Conservation (phyloP, 2,329 filamentous ascomycete genomes). For the Colletotrichum eleusines region DNA sequence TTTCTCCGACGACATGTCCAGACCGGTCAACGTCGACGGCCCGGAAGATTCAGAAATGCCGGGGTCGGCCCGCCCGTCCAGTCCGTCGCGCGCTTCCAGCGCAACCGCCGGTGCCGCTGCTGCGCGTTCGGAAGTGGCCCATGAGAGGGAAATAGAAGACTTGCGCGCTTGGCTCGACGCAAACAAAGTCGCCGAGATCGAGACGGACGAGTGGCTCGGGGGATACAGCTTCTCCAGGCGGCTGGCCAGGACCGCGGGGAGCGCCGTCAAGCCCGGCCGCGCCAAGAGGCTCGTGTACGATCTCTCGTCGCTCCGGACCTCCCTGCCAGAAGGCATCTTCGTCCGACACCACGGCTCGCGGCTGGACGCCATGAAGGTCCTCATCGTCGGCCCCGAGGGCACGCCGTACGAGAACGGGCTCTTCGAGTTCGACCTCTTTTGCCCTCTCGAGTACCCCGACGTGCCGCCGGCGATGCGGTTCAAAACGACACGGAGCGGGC, state of each 20-base stretch:
- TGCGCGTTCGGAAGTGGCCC: not conserved
- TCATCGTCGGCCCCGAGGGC: slow-evolving; percentile 62
- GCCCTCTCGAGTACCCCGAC: slow-evolving; percentile 55
- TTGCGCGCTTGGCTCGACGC: not conserved
- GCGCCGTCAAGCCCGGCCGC: slow-evolving; percentile 44
- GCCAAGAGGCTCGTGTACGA: slow-evolving; percentile 63
- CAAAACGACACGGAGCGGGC: slow-evolving; percentile 57
- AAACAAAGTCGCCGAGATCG: not conserved
- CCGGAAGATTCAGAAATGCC: not conserved
- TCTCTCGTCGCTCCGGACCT: slow-evolving; percentile 57
- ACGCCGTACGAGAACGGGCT: slow-evolving; percentile 67
- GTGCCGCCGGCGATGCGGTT: slow-evolving; percentile 54
- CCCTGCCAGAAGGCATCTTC: slow-evolving; percentile 64
- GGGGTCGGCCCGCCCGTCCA: not conserved
- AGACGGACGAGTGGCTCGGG: not conserved
- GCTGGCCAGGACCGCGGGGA: not conserved
- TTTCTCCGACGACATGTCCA: not conserved
- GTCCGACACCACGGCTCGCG: slow-evolving; percentile 59
- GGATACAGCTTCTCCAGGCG: not conserved
- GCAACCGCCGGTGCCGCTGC: not conserved
- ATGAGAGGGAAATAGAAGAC: not conserved
- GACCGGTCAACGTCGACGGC: not conserved
- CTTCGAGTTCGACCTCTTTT: slow-evolving; percentile 67
- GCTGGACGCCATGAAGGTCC: slow-evolving; percentile 62
- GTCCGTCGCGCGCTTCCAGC: not conserved